Conservation (phyloP, 129 eudicot species). For the Calendula officinalis region DNA sequence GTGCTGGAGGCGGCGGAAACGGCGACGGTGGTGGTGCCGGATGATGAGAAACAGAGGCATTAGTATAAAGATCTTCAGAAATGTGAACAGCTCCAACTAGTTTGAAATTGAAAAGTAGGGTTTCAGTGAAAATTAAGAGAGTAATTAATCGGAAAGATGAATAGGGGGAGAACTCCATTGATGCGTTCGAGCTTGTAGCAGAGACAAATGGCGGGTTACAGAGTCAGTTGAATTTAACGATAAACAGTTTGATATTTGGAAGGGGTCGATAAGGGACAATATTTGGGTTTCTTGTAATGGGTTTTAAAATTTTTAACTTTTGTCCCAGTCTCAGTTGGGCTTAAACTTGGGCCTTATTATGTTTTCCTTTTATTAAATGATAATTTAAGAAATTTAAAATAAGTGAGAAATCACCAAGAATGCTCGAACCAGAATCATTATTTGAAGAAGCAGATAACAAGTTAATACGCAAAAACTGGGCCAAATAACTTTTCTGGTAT, state of each 20-base stretch:
- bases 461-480: too few relatives aligned
- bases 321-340: too few relatives aligned
- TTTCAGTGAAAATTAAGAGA: constrained; percentile 19
- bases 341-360: too few relatives aligned
- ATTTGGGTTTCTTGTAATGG: background rate
- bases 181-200: constrained; percentile 20
- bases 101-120: constrained; percentile 16
- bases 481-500: too few relatives aligned
- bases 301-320: background rate
- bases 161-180: constrained; percentile 28
- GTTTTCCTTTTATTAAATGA: too few relatives aligned
- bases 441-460: too few relatives aligned
- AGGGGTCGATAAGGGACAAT: background rate
- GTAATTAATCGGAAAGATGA: constrained; percentile 8
- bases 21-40: background rate
- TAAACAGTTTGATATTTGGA: background rate
- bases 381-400: too few relatives aligned
- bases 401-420: too few relatives aligned
- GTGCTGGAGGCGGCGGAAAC: background rate
- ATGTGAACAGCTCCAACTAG: constrained; percentile 28
- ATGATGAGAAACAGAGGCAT: constrained; percentile 21
- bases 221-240: constrained; percentile 6
- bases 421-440: too few relatives aligned
- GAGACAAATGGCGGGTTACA: constrained; percentile 29
- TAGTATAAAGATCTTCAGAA: constrained; percentile 32